Evolutionary conservation across 768 basidiomycete genomes (phyloP), one percentile per base, ranked within the genome.

Genomic region (Tricholomella constricta): DNA sequence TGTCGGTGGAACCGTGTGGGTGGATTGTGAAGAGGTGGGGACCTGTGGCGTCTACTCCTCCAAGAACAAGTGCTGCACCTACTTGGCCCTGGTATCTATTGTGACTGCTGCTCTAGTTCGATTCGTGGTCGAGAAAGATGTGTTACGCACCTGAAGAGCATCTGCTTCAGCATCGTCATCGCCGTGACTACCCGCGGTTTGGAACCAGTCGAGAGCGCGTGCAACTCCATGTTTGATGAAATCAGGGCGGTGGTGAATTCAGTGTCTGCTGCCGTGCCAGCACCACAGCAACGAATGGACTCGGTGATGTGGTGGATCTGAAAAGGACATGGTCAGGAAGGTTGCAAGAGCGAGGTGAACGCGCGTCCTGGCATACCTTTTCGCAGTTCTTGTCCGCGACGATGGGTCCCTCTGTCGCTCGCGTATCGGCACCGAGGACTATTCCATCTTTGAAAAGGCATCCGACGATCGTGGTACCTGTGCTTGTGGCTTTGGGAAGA

Each of bases 321-420:
- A 14, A 12, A 22, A 42, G 32, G 25, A 51, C 34, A 15, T 7
- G 3, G 20, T 27, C 25, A 17, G 8, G 12, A 15, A 43, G 25
- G 23, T 22, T 35, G 35, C 22, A 34, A 19, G 17, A 25, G 45
- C 40, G 35, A 35, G 19, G 11, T 44, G 57, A 48, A 43, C 42
- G 37, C 31, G 52, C 14, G 42, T 20, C 36, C 15, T 60, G 74
- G 42, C n/a, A n/a, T 50, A 95, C 96, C 89, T 99, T 99, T 77
- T 98, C 97, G 72, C 97, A 99, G 74, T 99, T 99, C 83, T 99
- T 98, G 77, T 98, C 96, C 0, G 93, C 93, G 23, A 99, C 92
- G 59, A 98, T 98, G 20, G 83, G 82, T 1, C 96, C 97, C 55
- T 87, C 91, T 0, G 97, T 98, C 4, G 97, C 95, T 62, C 96